Conservation (phyloP, 305 asterid genomes). For the Fraxinus latifolia region DNA sequence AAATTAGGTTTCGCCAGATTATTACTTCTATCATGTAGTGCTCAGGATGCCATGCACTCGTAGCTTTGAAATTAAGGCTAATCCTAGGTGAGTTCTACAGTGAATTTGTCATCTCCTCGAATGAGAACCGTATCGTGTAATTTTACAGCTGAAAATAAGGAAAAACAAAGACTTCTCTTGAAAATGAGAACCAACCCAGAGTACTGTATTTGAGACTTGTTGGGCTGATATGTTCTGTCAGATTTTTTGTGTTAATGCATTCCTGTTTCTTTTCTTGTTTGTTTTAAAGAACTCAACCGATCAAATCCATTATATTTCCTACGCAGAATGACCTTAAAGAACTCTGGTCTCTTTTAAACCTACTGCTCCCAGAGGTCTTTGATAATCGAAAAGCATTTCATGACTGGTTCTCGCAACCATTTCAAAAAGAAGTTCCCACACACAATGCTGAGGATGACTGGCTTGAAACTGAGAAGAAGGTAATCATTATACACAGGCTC, state of each 20-base stretch:
- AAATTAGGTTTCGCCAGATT: background rate
- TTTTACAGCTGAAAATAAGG: background rate
- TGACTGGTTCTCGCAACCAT: slow-evolving; percentile 99
- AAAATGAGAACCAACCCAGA: background rate
- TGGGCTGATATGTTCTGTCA: background rate
- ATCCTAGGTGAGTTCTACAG: background rate
- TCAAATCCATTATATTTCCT: slow-evolving; percentile 13
- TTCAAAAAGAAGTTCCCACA: slow-evolving; percentile 81
- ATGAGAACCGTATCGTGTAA: background rate
- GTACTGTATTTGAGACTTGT: background rate
- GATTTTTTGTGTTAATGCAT: slow-evolving; percentile 7
- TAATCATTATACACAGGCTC: slow-evolving; percentile 92
- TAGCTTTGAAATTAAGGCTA: background rate
- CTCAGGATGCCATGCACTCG: slow-evolving; percentile 5
- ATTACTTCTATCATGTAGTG: background rate
- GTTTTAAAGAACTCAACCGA: background rate
- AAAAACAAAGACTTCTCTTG: background rate
- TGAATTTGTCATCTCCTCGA: slow-evolving; percentile 14
- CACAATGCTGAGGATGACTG: slow-evolving; percentile 94
- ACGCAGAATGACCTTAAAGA: slow-evolving; percentile 98
- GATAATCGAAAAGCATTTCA: slow-evolving; percentile 97
- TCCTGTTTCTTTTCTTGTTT: background rate
- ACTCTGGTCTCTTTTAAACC: slow-evolving; percentile 96
- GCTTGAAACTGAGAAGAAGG: slow-evolving; percentile 99
- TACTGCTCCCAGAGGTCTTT: slow-evolving; percentile 95